Evolutionary conservation across 169 alveolate genomes (phyloP).

Genomic region (Eimeria praecox): DNA sequence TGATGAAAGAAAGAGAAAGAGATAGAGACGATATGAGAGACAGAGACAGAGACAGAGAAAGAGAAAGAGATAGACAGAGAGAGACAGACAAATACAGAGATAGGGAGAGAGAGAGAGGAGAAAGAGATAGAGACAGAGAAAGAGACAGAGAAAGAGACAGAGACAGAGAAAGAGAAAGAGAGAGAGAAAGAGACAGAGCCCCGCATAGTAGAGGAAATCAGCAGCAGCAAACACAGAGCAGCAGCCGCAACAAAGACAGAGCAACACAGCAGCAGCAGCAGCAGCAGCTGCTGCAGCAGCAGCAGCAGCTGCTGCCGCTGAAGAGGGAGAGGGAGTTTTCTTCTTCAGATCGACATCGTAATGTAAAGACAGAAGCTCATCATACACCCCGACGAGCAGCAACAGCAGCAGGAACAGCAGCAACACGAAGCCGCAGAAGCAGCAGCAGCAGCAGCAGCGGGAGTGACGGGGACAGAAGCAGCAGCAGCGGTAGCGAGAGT

Average conservation of each 20-base stretch:
- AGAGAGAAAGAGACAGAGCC: neutral
- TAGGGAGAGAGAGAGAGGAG: neutral
- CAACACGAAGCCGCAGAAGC: neutral
- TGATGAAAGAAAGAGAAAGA: neutral
- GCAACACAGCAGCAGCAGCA: slow-evolving; percentile 25
- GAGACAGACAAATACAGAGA: neutral
- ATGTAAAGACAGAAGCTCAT: too few relatives aligned
- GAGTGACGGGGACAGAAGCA: too few relatives aligned
- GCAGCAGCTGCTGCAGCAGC: slow-evolving; percentile 1
- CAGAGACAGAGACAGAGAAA: neutral
- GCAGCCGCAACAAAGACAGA: slow-evolving; percentile 3
- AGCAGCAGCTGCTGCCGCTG: too few relatives aligned
- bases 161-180: neutral
- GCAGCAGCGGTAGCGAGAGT: neutral
- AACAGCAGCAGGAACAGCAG: slow-evolving; percentile 5
- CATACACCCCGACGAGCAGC: too few relatives aligned
- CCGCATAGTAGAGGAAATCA: neutral
- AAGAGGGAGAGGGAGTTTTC: too few relatives aligned
- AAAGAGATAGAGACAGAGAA: neutral
- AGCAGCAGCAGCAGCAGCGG: too few relatives aligned
- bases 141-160: neutral
- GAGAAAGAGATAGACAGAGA: neutral
- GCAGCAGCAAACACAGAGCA: neutral
- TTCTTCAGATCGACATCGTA: too few relatives aligned
- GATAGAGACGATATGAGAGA: neutral